phyloP scores from a whole-genome alignment of 495 filamentous ascomycete genomes.

The Neurospora sp. region DNA sequence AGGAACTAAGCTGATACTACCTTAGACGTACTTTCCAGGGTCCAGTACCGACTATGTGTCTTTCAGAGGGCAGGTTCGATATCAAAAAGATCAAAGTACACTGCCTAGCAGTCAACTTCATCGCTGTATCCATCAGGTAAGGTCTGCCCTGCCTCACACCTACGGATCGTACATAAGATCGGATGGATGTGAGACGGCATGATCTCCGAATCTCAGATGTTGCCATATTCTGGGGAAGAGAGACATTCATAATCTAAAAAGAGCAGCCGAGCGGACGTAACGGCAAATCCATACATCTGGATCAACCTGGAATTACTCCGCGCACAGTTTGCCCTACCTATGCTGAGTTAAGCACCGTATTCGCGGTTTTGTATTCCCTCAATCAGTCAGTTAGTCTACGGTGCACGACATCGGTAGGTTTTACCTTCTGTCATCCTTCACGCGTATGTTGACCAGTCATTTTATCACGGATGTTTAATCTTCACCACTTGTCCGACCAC shows the following conservation, averaged over 20 bases:
- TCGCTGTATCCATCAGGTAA: not conserved
- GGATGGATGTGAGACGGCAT: not conserved
- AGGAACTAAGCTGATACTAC: not conserved
- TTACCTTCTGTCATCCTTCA: not conserved
- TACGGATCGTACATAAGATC: not conserved
- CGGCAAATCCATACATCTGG: not conserved
- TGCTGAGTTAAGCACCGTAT: not conserved
- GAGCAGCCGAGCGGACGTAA: not conserved
- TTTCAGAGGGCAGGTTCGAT: not conserved
- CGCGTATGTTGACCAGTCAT: not conserved
- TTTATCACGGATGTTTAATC: not conserved
- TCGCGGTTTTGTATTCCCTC: not conserved
- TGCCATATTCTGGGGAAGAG: not conserved
- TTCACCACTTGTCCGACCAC: not conserved
- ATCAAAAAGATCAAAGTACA: not conserved
- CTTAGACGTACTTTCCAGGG: not conserved
- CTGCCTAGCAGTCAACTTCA: not conserved
- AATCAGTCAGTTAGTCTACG: not conserved
- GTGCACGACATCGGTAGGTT: not conserved
- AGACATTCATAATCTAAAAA: not conserved
- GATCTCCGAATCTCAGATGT: not conserved
- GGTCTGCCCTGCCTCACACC: not conserved
- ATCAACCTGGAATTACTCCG: not conserved
- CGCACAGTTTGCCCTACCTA: not conserved
- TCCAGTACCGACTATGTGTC: not conserved